phyloP scores from a whole-genome alignment of 345 rosid species.

The Salix brachista region DNA sequence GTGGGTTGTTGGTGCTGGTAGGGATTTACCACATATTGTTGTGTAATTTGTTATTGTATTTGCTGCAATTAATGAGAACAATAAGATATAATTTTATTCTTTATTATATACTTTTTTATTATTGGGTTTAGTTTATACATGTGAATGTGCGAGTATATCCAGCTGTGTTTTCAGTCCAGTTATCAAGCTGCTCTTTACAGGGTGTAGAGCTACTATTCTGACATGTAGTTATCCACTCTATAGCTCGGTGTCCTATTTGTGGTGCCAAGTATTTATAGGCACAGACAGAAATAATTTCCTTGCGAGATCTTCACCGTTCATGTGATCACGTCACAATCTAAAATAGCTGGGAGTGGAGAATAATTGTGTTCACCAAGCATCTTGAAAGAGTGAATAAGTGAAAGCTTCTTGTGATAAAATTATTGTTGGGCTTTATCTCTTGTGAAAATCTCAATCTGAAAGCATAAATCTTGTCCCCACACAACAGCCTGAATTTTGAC shows the following conservation, averaged over 20 bases:
- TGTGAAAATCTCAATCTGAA: neutral
- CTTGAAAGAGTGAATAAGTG: neutral
- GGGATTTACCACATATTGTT: constrained; percentile 1
- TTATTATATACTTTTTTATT: neutral
- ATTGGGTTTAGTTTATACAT: neutral
- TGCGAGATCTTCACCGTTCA: neutral
- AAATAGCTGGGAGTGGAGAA: neutral
- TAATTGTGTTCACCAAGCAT: neutral
- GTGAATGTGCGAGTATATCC: neutral
- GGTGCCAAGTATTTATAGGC: neutral
- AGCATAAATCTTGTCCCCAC: neutral
- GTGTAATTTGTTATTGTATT: constrained; percentile 14
- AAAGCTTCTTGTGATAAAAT: neutral
- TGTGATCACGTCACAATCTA: neutral
- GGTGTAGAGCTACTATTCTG: neutral
- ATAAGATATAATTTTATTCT: constrained; percentile 16
- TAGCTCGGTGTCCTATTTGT: neutral
- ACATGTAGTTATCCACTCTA: neutral
- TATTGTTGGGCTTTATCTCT: neutral
- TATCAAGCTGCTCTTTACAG: neutral
- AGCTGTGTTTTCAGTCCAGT: neutral
- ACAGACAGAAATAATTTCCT: neutral
- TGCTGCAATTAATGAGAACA: constrained; percentile 11
- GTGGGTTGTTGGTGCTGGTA: neutral
- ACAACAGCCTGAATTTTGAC: neutral